Conservation (phyloP, 176 grass and related monocot species). For the Eragrostis curvula region DNA sequence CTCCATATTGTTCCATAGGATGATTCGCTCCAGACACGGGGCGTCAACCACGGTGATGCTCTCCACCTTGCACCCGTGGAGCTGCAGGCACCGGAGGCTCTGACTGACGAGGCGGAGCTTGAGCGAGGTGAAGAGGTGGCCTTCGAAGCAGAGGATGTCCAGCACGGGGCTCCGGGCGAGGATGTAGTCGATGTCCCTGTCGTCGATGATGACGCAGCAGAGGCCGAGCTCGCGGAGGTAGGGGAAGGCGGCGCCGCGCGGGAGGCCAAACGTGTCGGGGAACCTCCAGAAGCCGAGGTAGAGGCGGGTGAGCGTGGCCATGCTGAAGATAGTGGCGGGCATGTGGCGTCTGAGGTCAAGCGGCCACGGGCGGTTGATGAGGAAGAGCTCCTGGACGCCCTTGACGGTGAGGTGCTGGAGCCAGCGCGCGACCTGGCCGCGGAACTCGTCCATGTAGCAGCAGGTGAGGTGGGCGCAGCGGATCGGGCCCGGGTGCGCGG, state of each 20-base stretch:
- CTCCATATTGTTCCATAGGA: not conserved
- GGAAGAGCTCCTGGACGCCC: slow-evolving; percentile 36
- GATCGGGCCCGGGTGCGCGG: slow-evolving; percentile 30
- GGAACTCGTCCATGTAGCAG: slow-evolving; percentile 1
- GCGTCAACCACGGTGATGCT: slow-evolving; percentile 16
- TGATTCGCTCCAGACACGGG: slow-evolving; percentile 22
- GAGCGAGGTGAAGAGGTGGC: not conserved
- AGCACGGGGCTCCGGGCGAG: slow-evolving; percentile 36
- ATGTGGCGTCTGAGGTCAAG: not conserved
- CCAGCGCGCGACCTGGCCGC: not conserved
- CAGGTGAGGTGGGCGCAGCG: slow-evolving; percentile 28
- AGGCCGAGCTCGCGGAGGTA: slow-evolving; percentile 39
- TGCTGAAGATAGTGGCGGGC: slow-evolving; percentile 15
- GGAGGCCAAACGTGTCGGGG: slow-evolving; percentile 14
- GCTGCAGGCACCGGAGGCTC: slow-evolving; percentile 31
- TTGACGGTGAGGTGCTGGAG: slow-evolving; percentile 35
- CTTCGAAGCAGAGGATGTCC: slow-evolving; percentile 33
- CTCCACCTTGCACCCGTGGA: not conserved
- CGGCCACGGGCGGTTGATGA: slow-evolving; percentile 30
- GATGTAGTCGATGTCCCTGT: slow-evolving; percentile 17
- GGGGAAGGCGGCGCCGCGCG: slow-evolving; percentile 23
- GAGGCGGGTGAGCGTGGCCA: slow-evolving; percentile 28
- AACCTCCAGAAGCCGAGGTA: slow-evolving; percentile 33
- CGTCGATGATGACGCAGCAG: slow-evolving; percentile 7
- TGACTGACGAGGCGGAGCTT: not conserved